These are phyloP conservation scores for Ceratorhiza oryzae-sativae DNA, from an alignment of 1,284 basidiomycete species.

Conservation along the genomic window DNA sequence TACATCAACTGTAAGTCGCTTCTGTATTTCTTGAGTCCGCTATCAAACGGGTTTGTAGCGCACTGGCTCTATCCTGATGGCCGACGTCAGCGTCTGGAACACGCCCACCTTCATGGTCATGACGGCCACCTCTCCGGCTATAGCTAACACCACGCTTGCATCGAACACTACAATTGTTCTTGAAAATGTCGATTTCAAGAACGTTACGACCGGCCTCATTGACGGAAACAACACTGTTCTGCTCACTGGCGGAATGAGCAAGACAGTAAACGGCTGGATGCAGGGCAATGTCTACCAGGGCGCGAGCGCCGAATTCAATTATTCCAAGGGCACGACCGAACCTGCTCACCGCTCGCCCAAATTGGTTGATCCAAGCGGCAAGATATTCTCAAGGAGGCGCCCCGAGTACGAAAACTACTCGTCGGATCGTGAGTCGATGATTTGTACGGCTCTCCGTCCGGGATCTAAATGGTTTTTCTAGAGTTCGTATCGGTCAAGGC, in stretches of 20 bases:
- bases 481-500: constrained; percentile 69
- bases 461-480: not conserved
- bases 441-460: not conserved
- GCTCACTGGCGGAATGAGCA: constrained; percentile 55
- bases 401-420: constrained; percentile 73
- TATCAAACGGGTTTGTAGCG: constrained; percentile 48
- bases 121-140: constrained; percentile 58
- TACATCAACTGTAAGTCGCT: constrained; percentile 55
- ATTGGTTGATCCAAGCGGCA: constrained; percentile 63
- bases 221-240: constrained; percentile 58
- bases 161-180: constrained; percentile 62
- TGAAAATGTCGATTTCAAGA: constrained; percentile 44
- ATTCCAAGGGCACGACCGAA: constrained; percentile 59
- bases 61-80: constrained; percentile 64
- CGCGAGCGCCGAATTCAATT: constrained; percentile 54
- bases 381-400: constrained; percentile 68
- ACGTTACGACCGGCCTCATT: constrained; percentile 49
- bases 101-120: constrained; percentile 54
- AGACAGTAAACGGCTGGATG: constrained; percentile 68
- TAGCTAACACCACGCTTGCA: constrained; percentile 41
- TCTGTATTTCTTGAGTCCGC: not conserved
- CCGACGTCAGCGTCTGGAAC: constrained; percentile 60
- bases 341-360: constrained; percentile 61
- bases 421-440: constrained; percentile 52
- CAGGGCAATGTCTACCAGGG: constrained; percentile 68